Evolutionary conservation across 148 eudicot genomes (phyloP), one percentile per base, ranked within the genome.

Genomic region (Pouteria glomerata): DNA sequence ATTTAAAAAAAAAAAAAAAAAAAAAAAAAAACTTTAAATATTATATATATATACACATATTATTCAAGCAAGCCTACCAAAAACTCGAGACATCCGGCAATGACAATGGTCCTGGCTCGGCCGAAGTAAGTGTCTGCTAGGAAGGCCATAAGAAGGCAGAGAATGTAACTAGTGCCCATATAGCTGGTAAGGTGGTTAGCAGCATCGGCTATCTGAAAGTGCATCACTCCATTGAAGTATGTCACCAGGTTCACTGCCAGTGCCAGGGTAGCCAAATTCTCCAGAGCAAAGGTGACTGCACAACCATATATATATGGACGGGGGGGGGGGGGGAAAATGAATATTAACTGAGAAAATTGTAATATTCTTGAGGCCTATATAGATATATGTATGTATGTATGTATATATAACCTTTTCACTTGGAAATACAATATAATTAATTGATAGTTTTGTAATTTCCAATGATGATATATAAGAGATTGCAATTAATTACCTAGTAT

Each of bases 91-190:
- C 39, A 57, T 26, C 71, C 63, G 4, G 85, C 62, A 41, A 82
- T 39, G 35, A 80, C 30, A 53, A 73, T 76, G 19, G 83, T 57
- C 57, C 58, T 72, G 63, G 61, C 77, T 63, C 88, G 53, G 37
- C 88, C 88, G 3, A 82, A 19, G 70, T 47, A 73, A 29, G 75
- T 71, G 57, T 85, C 88, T 0, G 88, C 85, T 2, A 85, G 79
- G 63, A 64, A 30, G 45, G 88, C 85, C 34, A 82, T 69, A 27
- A 70, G 33, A 44, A 82, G 69, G 68, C 80, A 57, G 39, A 82
- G 80, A 26, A 85, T 68, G 59, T 74, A 85, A 55, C 68, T 51
- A 2, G 85, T 79, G 14, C 85, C 88, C 75, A 82, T 69, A 74
- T 31, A 82, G 68, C 77, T 82, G 8, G 88, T 82, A 12, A 82